Conservation (phyloP, 176 grass and related monocot species). For the Microstegium vimineum region DNA sequence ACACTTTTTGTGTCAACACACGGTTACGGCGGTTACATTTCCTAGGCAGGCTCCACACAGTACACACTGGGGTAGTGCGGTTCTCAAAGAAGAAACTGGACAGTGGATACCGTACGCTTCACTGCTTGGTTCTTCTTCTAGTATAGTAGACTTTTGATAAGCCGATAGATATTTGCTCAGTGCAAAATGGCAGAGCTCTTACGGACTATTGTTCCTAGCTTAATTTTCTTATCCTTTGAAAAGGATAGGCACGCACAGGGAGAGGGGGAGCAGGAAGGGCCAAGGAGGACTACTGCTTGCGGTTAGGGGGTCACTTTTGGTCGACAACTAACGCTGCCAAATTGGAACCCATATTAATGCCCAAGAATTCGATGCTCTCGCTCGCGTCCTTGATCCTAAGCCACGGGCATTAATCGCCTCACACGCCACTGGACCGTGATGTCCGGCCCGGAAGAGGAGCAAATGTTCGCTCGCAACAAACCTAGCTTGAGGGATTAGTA, state of each 20-base stretch:
- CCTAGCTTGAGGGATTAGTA: neutral
- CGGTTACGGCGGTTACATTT: no score
- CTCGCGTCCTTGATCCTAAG: neutral
- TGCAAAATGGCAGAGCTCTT: neutral
- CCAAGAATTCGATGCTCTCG: neutral
- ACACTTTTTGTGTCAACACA: no score
- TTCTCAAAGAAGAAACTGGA: no score
- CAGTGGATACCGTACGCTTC: no score
- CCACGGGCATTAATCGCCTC: neutral
- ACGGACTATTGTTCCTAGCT: neutral
- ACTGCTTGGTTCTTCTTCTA: no score
- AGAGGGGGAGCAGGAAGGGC: constrained; percentile 2
- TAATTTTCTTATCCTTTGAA: neutral
- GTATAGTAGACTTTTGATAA: no score
- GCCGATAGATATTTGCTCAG: neutral
- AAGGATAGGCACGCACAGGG: neutral
- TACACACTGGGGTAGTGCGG: no score
- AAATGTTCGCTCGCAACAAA: constrained; percentile 25
- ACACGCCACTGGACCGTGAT: neutral
- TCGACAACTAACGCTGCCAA: constrained; percentile 44
- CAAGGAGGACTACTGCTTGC: constrained; percentile 15
- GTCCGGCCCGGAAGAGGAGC: neutral
- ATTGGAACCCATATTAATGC: constrained; percentile 6
- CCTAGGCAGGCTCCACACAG: no score
- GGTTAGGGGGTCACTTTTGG: constrained; percentile 61